These are phyloP conservation scores for Gremmenia infestans DNA, from an alignment of 2,329 filamentous ascomycete genomes.

Conservation along the genomic window DNA sequence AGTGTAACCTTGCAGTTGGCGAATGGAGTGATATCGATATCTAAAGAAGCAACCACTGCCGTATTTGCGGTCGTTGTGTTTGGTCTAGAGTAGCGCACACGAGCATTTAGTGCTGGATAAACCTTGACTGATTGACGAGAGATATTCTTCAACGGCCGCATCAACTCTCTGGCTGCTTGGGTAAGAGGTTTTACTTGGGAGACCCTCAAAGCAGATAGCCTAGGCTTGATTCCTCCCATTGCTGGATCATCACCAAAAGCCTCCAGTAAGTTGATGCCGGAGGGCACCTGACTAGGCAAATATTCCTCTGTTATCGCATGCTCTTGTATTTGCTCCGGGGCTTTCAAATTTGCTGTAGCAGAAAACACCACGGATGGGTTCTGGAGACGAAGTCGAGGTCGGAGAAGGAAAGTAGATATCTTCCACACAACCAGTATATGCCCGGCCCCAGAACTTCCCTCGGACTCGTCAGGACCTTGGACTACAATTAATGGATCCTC, in stretches of 20 bases:
- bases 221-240: slow-evolving; percentile 54
- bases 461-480: slow-evolving; percentile 37
- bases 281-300: slow-evolving; percentile 62
- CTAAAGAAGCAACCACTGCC: slow-evolving; percentile 64
- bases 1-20: slow-evolving; percentile 63
- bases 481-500: slow-evolving; percentile 46
- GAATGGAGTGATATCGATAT: slow-evolving; percentile 68
- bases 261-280: slow-evolving; percentile 72
- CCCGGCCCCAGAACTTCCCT: slow-evolving; percentile 29
- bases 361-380: slow-evolving; percentile 62
- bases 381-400: slow-evolving; percentile 61
- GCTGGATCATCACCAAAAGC: slow-evolving; percentile 63
- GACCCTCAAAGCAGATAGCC: slow-evolving; percentile 68
- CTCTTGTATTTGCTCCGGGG: slow-evolving; percentile 39
- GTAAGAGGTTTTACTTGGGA: slow-evolving; percentile 68
- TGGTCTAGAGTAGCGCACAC: slow-evolving; percentile 66
- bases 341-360: slow-evolving; percentile 55
- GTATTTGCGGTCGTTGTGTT: slow-evolving; percentile 50
- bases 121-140: slow-evolving; percentile 59
- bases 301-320: slow-evolving; percentile 53
- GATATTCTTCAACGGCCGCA: slow-evolving; percentile 60
- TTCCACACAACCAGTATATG: slow-evolving; percentile 57
- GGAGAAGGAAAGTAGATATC: slow-evolving; percentile 49
- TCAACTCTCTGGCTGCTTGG: slow-evolving; percentile 51
- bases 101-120: slow-evolving; percentile 65